A percentile compares a stretch with the other conserved stretches of the same genome.
These are phyloP conservation scores for Oryza meyeriana DNA, from an alignment of 176 grass and related monocot species.

Conservation along the genomic window DNA sequence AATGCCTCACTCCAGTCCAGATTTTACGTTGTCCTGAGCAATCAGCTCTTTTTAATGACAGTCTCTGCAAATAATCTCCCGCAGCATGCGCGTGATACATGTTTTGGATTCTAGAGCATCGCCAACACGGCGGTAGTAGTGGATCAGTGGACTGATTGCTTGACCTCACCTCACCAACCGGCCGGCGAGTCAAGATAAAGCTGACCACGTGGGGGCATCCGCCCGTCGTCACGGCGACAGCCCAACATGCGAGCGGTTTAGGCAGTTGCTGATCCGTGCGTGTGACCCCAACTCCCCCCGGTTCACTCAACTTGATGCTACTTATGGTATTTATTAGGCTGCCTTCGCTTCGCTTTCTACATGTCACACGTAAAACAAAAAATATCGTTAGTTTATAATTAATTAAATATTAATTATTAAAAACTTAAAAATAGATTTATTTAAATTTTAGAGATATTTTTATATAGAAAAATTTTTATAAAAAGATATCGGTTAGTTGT, in stretches of 20 bases:
- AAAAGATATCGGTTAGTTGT: no score
- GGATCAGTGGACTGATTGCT: constrained; percentile 8
- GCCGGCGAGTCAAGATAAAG: constrained; percentile 23
- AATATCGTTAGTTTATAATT: no score
- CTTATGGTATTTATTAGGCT: background rate
- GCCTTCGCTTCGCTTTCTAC: no score
- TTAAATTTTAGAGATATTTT: no score
- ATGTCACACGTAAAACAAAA: no score
- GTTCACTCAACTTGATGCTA: background rate
- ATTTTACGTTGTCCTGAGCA: no score
- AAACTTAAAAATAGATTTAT: no score
- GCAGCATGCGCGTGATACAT: background rate
- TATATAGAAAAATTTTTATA: no score
- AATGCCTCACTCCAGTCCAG: no score
- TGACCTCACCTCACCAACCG: constrained; percentile 27
- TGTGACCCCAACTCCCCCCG: background rate
- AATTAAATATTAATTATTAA: no score
- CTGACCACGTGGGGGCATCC: background rate
- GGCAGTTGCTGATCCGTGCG: background rate
- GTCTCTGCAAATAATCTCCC: background rate
- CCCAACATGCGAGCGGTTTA: background rate
- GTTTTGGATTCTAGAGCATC: background rate
- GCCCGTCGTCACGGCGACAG: constrained; percentile 10
- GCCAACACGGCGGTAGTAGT: background rate
- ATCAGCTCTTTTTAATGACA: no score